Evolutionary conservation across 495 filamentous ascomycete genomes (phyloP).

Genomic region (Chaetomium fimeti): DNA sequence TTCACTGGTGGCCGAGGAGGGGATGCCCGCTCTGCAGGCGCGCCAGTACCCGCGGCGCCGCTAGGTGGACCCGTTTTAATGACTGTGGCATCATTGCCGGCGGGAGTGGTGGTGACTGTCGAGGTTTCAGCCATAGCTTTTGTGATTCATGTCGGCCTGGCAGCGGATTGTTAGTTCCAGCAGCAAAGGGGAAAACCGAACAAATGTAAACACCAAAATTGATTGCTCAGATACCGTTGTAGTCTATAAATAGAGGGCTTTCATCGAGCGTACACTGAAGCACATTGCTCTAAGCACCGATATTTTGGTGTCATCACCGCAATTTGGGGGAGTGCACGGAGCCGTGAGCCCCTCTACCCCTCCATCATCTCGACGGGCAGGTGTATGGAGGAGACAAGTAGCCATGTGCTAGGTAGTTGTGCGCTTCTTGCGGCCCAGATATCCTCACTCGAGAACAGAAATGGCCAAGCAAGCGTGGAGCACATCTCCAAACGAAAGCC

Average conservation of each 20-base stretch:
- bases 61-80: background rate
- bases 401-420: background rate
- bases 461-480: background rate
- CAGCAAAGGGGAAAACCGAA: background rate
- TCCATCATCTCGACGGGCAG: constrained; percentile 2
- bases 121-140: constrained; percentile 43
- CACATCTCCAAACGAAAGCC: background rate
- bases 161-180: constrained; percentile 1
- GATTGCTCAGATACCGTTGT: constrained; percentile 96
- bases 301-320: constrained; percentile 60
- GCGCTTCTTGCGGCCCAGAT: background rate
- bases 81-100: constrained; percentile 7
- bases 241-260: constrained; percentile 73
- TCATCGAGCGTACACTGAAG: constrained; percentile 73
- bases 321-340: constrained; percentile 22
- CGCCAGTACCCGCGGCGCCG: constrained; percentile 8
- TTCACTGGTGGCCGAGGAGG: constrained; percentile 46
- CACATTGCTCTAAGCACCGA: constrained; percentile 58
- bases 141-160: constrained; percentile 41
- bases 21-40: constrained; percentile 19
- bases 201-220: background rate
- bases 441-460: background rate
- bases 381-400: background rate
- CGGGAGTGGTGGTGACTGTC: constrained; percentile 16
- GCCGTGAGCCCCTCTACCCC: background rate